Conservation (phyloP, 2,329 filamentous ascomycete species). For the Pestalotiopsis sp. region DNA sequence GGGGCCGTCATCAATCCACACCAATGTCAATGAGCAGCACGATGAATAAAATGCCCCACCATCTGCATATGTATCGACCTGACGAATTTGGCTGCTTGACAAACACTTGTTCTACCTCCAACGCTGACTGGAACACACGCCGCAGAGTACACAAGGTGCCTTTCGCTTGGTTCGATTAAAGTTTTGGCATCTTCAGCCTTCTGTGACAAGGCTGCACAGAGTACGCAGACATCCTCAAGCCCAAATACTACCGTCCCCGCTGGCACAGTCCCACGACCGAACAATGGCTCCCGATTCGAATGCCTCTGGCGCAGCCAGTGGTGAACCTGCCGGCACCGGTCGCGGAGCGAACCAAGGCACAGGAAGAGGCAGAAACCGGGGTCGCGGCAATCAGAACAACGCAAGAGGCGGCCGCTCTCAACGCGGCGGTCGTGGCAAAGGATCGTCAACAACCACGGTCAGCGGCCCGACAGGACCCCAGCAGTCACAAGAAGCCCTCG, state of each 20-base stretch:
- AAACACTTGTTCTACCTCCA: background rate
- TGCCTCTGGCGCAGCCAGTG: background rate
- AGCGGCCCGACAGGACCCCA: conserved; percentile 24
- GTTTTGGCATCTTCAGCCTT: background rate
- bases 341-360: conserved; percentile 35
- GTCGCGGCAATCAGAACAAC: conserved; percentile 41
- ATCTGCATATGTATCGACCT: background rate
- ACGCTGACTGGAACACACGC: background rate
- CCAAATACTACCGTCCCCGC: background rate
- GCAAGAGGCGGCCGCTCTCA: conserved; percentile 39
- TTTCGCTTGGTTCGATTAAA: background rate
- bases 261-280: background rate
- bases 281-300: conserved; percentile 5
- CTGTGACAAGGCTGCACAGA: no score
- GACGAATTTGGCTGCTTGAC: background rate
- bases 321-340: conserved; percentile 23
- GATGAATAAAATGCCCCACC: conserved; percentile 1
- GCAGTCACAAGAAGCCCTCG: conserved; percentile 17
- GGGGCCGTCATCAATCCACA: background rate
- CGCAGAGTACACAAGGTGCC: background rate
- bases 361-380: conserved; percentile 41
- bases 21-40: background rate
- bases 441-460: conserved; percentile 38
- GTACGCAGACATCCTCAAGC: background rate
- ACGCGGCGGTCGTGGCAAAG: conserved; percentile 36